phyloP scores from a whole-genome alignment of 441 rosid genomes.

The Jatropha podagrica region DNA sequence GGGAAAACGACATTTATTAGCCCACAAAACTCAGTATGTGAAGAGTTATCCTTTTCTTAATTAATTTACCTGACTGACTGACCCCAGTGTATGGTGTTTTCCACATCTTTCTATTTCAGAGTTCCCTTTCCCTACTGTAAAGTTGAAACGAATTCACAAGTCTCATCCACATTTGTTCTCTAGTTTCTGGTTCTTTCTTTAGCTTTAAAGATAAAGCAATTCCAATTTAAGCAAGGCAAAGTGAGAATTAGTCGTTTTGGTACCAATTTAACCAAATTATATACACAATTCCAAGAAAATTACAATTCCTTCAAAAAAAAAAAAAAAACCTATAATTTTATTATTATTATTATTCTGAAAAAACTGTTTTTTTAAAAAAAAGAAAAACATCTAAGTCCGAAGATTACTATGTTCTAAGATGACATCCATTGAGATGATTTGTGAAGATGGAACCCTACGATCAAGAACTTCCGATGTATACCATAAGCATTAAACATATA shows the following conservation, averaged over 20 bases:
- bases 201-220: slow-evolving; percentile 5
- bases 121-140: neutral
- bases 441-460: too few relatives aligned
- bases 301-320: too few relatives aligned
- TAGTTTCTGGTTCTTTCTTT: neutral
- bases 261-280: neutral
- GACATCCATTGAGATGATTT: too few relatives aligned
- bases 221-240: neutral
- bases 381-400: too few relatives aligned
- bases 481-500: neutral
- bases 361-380: too few relatives aligned
- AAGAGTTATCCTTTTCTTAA: neutral
- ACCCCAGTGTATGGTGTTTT: neutral
- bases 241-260: neutral
- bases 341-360: too few relatives aligned
- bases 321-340: too few relatives aligned
- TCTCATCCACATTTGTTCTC: too few relatives aligned
- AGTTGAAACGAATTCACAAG: neutral
- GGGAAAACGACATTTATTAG: slow-evolving; percentile 5
- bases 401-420: too few relatives aligned
- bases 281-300: neutral
- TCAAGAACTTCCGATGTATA: too few relatives aligned
- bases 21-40: neutral
- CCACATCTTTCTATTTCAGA: neutral
- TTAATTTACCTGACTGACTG: slow-evolving; percentile 22